Base-by-base conservation (phyloP, 2,329 filamentous ascomycete species). In the Hypomyces rosellus region DNA sequence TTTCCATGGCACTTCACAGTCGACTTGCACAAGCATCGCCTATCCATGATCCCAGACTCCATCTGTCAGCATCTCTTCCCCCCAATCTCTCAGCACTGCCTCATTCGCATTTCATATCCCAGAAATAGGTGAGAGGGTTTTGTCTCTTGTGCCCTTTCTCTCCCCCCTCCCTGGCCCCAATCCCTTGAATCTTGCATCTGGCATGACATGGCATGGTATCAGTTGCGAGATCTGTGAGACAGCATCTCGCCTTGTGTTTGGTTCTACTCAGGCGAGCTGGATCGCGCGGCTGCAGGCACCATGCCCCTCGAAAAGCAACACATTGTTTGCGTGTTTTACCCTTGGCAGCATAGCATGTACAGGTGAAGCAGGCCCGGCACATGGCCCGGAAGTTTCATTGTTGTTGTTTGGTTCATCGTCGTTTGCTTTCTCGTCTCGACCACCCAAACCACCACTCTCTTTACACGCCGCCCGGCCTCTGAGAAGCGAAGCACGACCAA, bases 201-300 rank as follows among this genome's bases (percentile, higher is more conserved):
- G 30, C 43, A 15, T 15, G 48, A 25, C 43, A 15, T 15, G 48
- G 44, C 16, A 46, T 44, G 51, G 33, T 41, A 33, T 53, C 38
- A 36, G 43, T 36, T 37, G 44, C 45, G 38, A 50, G 44, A 46
- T 50, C 51, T 50, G 51, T 50, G 48, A 50, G 48, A 50, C 51
- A 44, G 37, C 46, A 45, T 42, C 44, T 50, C 48, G 51, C 51
- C 39, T 53, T 43, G 39, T 41, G 34, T 41, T 40, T 47, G 48
- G 47, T 11, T 34, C 46, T 46, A 43, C 40, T 36, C 50, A 52
- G 34, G 38, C 46, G 42, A 52, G 41, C 46, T 18, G 20, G 34
- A 46, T n/a, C 13, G 14, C 36, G 36, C 46, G 20, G 20, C 39
- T 20, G 49, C 42, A 45, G 34, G 33, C 38, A 33, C 33, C 45